A percentile compares a stretch with the other conserved stretches of the same genome.
phyloP scores from a whole-genome alignment of 2,329 filamentous ascomycete species.

The Fusarium albosuccineum region DNA sequence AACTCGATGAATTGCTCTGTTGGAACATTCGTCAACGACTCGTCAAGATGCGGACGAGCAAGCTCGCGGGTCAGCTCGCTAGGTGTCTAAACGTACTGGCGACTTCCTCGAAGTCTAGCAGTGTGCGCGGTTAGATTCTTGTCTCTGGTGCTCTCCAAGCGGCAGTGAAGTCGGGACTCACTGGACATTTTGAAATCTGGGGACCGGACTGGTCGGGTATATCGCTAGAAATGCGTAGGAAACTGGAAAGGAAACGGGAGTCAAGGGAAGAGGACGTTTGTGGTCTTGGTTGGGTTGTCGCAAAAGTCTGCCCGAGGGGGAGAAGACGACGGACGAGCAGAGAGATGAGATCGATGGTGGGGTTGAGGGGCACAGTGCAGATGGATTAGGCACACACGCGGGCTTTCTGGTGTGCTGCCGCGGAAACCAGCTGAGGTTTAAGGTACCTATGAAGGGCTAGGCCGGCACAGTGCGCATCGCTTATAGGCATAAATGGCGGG shows the following conservation, averaged over 20 bases:
- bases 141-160: background rate
- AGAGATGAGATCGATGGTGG: constrained; percentile 50
- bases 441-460: constrained; percentile 2
- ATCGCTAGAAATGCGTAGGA: constrained; percentile 18
- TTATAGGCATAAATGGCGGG: constrained; percentile 47
- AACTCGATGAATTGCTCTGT: constrained; percentile 88
- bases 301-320: constrained; percentile 51
- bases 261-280: background rate
- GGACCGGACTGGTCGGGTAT: constrained; percentile 28
- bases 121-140: constrained; percentile 47
- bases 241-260: constrained; percentile 5
- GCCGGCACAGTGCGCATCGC: constrained; percentile 42
- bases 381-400: constrained; percentile 43
- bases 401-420: constrained; percentile 21
- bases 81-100: constrained; percentile 57
- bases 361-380: constrained; percentile 55
- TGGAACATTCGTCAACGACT: constrained; percentile 15
- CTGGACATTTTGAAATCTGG: constrained; percentile 46
- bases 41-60: background rate
- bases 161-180: constrained; percentile 24
- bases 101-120: constrained; percentile 59
- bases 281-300: constrained; percentile 47
- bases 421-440: constrained; percentile 18
- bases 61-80: constrained; percentile 12
- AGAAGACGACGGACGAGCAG: constrained; percentile 32